phyloP scores from a whole-genome alignment of 2,329 filamentous ascomycete genomes.

The Colletotrichum paranaense region DNA sequence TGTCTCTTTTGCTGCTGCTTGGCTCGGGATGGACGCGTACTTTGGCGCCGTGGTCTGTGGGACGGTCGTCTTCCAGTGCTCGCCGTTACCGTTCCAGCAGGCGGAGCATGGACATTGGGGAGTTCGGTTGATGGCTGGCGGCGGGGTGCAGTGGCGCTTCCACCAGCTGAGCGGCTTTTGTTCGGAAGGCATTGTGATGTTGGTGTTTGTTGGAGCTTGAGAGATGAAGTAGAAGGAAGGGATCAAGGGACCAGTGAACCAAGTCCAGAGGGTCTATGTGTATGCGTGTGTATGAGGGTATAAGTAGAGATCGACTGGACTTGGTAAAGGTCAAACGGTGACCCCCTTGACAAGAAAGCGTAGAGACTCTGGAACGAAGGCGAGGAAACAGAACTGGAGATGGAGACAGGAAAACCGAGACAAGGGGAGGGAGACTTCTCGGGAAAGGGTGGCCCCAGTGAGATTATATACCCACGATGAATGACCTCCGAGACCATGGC shows the following conservation, averaged over 20 bases:
- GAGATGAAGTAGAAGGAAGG: conserved; percentile 3
- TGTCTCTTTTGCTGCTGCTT: not conserved
- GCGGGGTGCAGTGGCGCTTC: conserved; percentile 52
- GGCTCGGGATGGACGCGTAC: not conserved
- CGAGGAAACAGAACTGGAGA: conserved; percentile 14
- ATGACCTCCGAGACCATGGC: conserved; percentile 9
- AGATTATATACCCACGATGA: conserved; percentile 28
- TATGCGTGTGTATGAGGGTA: not conserved
- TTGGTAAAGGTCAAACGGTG: conserved; percentile 9
- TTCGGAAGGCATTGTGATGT: conserved; percentile 23
- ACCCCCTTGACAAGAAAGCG: conserved; percentile 1
- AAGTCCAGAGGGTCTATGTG: conserved; percentile 10
- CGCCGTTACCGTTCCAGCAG: conserved; percentile 42
- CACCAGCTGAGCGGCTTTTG: conserved; percentile 49
- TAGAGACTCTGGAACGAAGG: conserved; percentile 2
- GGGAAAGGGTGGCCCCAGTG: conserved; percentile 7
- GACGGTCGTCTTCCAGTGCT: conserved; percentile 32
- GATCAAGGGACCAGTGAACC: conserved; percentile 10
- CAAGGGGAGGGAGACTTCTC: not conserved
- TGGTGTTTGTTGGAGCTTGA: not conserved
- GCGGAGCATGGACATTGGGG: conserved; percentile 50
- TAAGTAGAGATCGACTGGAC: conserved; percentile 27
- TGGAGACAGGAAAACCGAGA: not conserved
- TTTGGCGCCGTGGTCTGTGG: not conserved
- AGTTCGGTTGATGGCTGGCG: conserved; percentile 48